These are phyloP conservation scores for Epichloe scottii DNA, from an alignment of 2,329 filamentous ascomycete genomes.

Conservation along the genomic window DNA sequence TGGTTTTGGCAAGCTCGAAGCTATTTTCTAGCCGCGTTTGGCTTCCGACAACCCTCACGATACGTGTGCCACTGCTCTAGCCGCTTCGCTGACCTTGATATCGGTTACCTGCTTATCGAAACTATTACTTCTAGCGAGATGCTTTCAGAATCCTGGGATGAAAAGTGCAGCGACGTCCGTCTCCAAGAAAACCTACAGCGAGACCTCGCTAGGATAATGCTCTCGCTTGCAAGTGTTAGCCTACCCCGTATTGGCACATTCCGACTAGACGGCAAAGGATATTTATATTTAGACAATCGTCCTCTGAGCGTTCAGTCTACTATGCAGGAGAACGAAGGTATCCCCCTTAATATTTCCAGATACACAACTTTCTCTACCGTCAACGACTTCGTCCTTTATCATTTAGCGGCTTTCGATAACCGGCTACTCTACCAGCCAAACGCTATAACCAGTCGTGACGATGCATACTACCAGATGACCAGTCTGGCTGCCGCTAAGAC, in stretches of 20 bases:
- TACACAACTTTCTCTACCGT: background rate
- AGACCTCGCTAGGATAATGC: constrained; percentile 16
- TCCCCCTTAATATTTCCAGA: background rate
- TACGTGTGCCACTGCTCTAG: constrained; percentile 6
- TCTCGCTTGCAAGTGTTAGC: constrained; percentile 18
- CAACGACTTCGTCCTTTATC: background rate
- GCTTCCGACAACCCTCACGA: constrained; percentile 7
- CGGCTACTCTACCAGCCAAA: background rate
- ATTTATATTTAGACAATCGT: constrained; percentile 16
- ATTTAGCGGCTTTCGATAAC: background rate
- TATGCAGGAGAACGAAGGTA: background rate
- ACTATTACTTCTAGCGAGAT: constrained; percentile 4
- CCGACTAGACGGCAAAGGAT: constrained; percentile 16
- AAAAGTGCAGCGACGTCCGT: background rate
- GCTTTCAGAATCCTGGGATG: background rate
- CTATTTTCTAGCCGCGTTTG: background rate
- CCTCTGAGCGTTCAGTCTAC: background rate
- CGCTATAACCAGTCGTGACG: background rate
- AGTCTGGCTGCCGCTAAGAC: background rate
- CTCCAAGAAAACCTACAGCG: constrained; percentile 16
- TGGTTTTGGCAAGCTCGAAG: background rate
- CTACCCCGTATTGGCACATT: constrained; percentile 17
- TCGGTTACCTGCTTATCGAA: constrained; percentile 12
- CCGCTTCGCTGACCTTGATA: constrained; percentile 6
- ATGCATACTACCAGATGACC: background rate